Conservation (phyloP, 2,329 filamentous ascomycete genomes). For the Penicillium sp. region DNA sequence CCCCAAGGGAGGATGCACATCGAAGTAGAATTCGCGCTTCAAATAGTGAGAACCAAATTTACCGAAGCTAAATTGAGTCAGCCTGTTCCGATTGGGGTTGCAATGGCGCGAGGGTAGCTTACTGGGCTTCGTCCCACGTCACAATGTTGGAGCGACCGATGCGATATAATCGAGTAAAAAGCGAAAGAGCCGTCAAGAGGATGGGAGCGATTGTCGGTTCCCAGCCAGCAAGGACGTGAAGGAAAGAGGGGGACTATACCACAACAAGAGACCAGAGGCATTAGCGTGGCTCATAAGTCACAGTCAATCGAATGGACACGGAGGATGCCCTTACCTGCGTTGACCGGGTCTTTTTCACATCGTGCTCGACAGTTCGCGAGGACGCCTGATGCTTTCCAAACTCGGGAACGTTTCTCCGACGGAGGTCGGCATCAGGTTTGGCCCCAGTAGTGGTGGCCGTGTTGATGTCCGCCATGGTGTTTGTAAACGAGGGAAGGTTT, state of each 20-base stretch:
- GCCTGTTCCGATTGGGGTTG: slow-evolving; percentile 1
- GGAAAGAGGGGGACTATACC: slow-evolving; percentile 34
- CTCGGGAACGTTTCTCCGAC: slow-evolving; percentile 43
- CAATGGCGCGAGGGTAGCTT: slow-evolving; percentile 35
- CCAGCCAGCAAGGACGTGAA: slow-evolving; percentile 52
- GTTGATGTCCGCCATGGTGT: slow-evolving; percentile 33
- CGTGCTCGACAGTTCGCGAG: slow-evolving; percentile 24
- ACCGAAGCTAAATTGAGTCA: slow-evolving; percentile 38
- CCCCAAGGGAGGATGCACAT: slow-evolving; percentile 90
- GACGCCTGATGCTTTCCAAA: slow-evolving; percentile 28
- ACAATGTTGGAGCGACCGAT: slow-evolving; percentile 69
- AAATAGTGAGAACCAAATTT: slow-evolving; percentile 99
- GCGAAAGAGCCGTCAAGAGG: slow-evolving; percentile 60
- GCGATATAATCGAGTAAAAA: slow-evolving; percentile 67
- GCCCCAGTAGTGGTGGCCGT: slow-evolving; percentile 36
- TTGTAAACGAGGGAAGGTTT: neutral
- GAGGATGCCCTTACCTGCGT: slow-evolving; percentile 30
- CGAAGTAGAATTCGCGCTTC: slow-evolving; percentile 99
- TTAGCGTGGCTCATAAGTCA: slow-evolving; percentile 1
- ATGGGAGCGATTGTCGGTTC: slow-evolving; percentile 64
- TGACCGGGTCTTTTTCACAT: slow-evolving; percentile 35
- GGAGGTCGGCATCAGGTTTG: slow-evolving; percentile 36
- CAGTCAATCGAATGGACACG: neutral
- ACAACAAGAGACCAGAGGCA: neutral
- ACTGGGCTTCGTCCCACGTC: slow-evolving; percentile 75